Percentiles rank a stretch among this genome's conserved stretches.
These are phyloP conservation scores for Plasmodium malariae DNA, from an alignment of 169 alveolate genomes.

Conservation along the genomic window DNA sequence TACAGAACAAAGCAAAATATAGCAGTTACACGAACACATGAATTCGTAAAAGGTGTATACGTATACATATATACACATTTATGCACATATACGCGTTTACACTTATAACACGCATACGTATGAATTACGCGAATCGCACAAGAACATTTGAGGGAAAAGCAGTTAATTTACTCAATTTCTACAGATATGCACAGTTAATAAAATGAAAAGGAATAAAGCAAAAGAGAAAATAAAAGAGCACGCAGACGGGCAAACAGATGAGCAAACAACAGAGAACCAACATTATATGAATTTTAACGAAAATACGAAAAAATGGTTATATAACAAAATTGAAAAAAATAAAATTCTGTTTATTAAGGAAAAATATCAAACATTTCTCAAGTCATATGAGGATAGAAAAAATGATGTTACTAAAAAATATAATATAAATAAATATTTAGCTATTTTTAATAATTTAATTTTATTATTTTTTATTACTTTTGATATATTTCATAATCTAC, in stretches of 20 bases:
- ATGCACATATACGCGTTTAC: too few relatives aligned
- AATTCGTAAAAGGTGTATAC: too few relatives aligned
- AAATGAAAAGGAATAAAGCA: too few relatives aligned
- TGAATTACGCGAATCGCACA: too few relatives aligned
- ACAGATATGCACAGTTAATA: too few relatives aligned
- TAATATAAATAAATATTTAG: constrained; percentile 42
- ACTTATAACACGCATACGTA: too few relatives aligned
- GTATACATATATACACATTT: too few relatives aligned
- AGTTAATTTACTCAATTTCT: too few relatives aligned
- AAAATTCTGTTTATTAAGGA: constrained; percentile 16
- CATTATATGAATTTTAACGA: constrained; percentile 15
- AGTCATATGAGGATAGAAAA: constrained; percentile 34
- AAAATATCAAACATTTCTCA: constrained; percentile 22
- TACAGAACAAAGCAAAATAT: too few relatives aligned
- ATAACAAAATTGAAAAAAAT: constrained; percentile 29
- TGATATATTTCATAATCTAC: background rate
- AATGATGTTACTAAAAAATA: constrained; percentile 33
- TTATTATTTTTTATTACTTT: constrained; percentile 19
- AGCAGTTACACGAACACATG: too few relatives aligned
- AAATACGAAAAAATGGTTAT: constrained; percentile 40
- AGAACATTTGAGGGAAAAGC: too few relatives aligned
- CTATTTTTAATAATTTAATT: constrained; percentile 8
- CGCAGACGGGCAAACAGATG: constrained; percentile 2
- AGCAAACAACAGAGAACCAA: background rate
- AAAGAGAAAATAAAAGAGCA: too few relatives aligned